Base-by-base conservation (phyloP, 257 asterid species). In the Fraxinus anomala region DNA sequence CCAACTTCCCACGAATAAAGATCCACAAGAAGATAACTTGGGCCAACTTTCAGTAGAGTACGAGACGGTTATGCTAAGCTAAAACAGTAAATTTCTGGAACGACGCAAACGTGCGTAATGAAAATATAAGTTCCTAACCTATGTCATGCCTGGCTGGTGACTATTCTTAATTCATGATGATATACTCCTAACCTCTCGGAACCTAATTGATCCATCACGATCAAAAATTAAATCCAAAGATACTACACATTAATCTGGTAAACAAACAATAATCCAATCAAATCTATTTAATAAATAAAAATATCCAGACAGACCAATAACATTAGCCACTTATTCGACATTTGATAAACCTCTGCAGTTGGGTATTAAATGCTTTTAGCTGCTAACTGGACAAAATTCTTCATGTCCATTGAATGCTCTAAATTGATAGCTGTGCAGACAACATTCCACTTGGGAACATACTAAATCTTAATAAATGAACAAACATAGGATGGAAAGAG, bases 1-100 rank as follows among this genome's bases (percentile, higher is more conserved):
- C 14, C 6, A 54, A 19, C 8, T 51, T 74, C 39, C 77, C 70
- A 21, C 33, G n/a, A 51, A 54, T 66, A 56, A 49, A 68, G 70
- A 19, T 56, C 3, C 61, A 14, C 6, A 17, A 14, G 61, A 51
- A 51, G 21, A 51, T 19, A 51, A 14, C 61, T 19, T 51, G 21
- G 6, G 21, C 61, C n/a, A 51, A 16, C 61, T 51, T 51, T 51
- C 23, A 51, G 6, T 5, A 17, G 23, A 51, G 23, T 14, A 51
- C 1, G 51, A 42, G 7, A 6, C 37, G 0, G 36, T 3, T 33
- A 33, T 33, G 6, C 6, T 33, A 33, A 33, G 5, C 36, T 33
- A 33, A 33, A 33, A 3, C 6, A 33, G 36, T 33, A 47, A 47
- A 47, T 0, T 2, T 3, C 1, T 47, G 56, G 14, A 47, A 47